phyloP scores from a whole-genome alignment of 2,329 filamentous ascomycete species.

The Diaporthe velutina region DNA sequence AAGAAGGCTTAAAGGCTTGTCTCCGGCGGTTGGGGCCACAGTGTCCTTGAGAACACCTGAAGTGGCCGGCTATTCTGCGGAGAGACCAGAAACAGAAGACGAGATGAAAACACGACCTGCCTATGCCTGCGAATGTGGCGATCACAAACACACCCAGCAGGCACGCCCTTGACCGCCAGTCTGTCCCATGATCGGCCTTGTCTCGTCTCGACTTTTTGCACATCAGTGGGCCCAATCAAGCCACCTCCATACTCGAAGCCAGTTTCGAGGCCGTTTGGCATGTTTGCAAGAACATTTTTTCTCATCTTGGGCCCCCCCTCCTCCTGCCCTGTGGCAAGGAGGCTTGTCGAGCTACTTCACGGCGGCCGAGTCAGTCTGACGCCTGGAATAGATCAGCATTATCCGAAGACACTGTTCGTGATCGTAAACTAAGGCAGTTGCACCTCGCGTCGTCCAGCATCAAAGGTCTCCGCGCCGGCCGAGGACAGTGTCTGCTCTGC shows the following conservation, averaged over 20 bases:
- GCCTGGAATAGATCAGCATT: slow-evolving; percentile 23
- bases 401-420: slow-evolving; percentile 12
- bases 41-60: background rate
- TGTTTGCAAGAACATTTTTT: slow-evolving; percentile 20
- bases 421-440: background rate
- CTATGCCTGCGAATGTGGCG: slow-evolving; percentile 20
- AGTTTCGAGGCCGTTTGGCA: slow-evolving; percentile 35
- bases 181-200: slow-evolving; percentile 32
- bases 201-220: slow-evolving; percentile 37
- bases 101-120: slow-evolving; percentile 19
- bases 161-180: slow-evolving; percentile 8
- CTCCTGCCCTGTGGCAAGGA: background rate
- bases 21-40: background rate
- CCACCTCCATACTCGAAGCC: slow-evolving; percentile 13
- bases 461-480: background rate
- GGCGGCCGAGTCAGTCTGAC: slow-evolving; percentile 22
- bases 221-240: slow-evolving; percentile 34
- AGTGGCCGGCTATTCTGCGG: slow-evolving; percentile 17
- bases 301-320: background rate
- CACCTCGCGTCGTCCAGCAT: background rate
- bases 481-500: background rate
- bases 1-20: background rate
- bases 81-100: slow-evolving; percentile 12
- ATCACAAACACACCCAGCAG: slow-evolving; percentile 34
- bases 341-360: slow-evolving; percentile 1